Evolutionary conservation across 202 grass and related monocot genomes (phyloP), one percentile per base, ranked within the genome.

Genomic region (Panicum virgatum): DNA sequence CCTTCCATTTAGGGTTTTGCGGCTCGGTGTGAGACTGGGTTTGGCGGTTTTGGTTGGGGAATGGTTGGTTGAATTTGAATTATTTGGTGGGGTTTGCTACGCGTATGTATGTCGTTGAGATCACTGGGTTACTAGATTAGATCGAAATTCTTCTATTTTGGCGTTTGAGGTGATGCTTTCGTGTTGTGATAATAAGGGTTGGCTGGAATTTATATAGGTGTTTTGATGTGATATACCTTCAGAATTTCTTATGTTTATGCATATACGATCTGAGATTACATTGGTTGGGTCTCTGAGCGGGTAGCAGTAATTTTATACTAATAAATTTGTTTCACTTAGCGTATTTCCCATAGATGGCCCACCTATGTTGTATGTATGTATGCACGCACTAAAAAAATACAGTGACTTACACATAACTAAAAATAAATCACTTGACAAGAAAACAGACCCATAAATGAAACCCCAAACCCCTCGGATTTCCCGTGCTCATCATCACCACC

Each of bases 401-500:
- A n/a, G n/a, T n/a, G n/a, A n/a, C n/a, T n/a, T n/a, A n/a, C n/a
- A n/a, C n/a, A n/a, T n/a, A n/a, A n/a, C n/a, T n/a, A n/a, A n/a
- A n/a, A n/a, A n/a, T n/a, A n/a, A n/a, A n/a, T n/a, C n/a, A n/a
- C n/a, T n/a, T n/a, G n/a, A n/a, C n/a, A n/a, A n/a, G n/a, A n/a
- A n/a, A n/a, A n/a, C n/a, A n/a, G n/a, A n/a, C n/a, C n/a, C n/a
- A 92, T 91, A 94, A 91, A 94, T 86, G 83, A 86, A 69, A 51
- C 70, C 70, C 53, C 46, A 77, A 64, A 62, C 54, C 34, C 32
- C 52, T 59, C 19, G 8, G 66, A 84, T 32, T 72, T 34, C 71
- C 67, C 87, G 92, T 85, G 85, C 91, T 64, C 70, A 48, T 38
- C 80, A 68, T 72, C 69, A 4, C 27, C 69, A 30, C 43, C 67